Base-by-base conservation (phyloP, 2,329 filamentous ascomycete species). In the Knoxdaviesia proteae region DNA sequence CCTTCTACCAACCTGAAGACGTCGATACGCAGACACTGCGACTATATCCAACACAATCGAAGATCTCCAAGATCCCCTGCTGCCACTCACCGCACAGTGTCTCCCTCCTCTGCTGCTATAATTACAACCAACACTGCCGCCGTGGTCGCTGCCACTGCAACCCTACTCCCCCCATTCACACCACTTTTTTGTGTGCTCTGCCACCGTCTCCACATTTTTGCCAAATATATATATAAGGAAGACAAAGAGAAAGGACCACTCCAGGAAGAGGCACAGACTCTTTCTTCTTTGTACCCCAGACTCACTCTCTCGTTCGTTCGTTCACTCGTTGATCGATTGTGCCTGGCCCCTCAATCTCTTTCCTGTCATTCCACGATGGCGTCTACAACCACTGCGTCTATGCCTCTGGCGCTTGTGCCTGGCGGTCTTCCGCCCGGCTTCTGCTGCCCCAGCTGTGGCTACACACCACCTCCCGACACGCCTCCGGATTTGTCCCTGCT, bases 371-470 rank as follows among this genome's bases (percentile, higher is more conserved):
- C 20, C 29, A 10, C 32, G 11, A 42, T 43, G 37, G 33, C 42
- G 20, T 10, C 44, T 32, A 40, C 42, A 3, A 33, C 44, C 9
- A 38, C 40, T 32, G 40, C 43, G 29, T 39, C 38, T n/a, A 34
- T 39, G 6, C 42, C 44, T 8, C 44, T 42, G 7, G 39, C 44
- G 30, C 36, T 46, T 36, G 39, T 46, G 5, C 42, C 44, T 6
- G 34, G 41, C 38, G 36, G 44, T 49, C 43, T 47, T 49, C 49
- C 52, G 45, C 54, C 50, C 34, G 49, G 49, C 30, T 50, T 54
- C 35, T 63, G 62, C 61, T 73, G 69, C 49, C 67, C 69, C 1
- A 61, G 59, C 52, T 73, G 69, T 57, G 68, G 68, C 48, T 59
- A 57, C 49, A 52, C 57, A 41, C 53, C 66, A 38, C 53, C 54